A percentile compares a stretch with the other conserved stretches of the same genome.
Evolutionary conservation across 73 alveolate species (phyloP).

Genomic region (Blepharisma stoltei): DNA sequence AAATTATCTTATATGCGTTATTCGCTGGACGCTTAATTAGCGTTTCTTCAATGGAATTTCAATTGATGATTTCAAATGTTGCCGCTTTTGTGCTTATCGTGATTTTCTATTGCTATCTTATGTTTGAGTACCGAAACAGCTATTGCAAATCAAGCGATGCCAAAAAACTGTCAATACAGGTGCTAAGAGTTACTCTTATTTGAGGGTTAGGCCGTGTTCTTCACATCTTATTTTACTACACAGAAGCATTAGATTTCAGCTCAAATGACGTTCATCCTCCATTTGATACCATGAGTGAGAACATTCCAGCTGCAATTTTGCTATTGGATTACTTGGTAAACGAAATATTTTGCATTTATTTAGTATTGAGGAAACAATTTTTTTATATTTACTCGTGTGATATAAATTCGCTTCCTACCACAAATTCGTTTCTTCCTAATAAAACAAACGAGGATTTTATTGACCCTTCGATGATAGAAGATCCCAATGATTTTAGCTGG

Average conservation of each 20-base stretch:
- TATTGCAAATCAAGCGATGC: background rate
- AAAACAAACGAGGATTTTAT: too few relatives aligned
- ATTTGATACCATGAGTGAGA: background rate
- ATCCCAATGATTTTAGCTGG: too few relatives aligned
- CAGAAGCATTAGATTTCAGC: background rate
- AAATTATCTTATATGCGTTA: background rate
- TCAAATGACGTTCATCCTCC: background rate
- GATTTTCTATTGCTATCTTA: background rate
- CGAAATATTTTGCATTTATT: background rate
- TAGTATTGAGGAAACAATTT: background rate
- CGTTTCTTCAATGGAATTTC: background rate
- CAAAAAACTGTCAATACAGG: background rate
- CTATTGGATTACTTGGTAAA: background rate
- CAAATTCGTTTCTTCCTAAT: too few relatives aligned
- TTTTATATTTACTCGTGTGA: background rate
- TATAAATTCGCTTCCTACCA: too few relatives aligned
- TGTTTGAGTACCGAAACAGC: background rate
- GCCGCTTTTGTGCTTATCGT: background rate
- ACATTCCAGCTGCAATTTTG: background rate
- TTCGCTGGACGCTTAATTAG: background rate
- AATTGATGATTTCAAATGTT: background rate
- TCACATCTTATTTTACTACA: background rate
- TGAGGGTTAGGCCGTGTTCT: conserved; percentile 18
- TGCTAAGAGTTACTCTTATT: background rate
- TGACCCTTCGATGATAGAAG: too few relatives aligned